Percentiles rank a stretch among this genome's conserved stretches.
phyloP scores from a whole-genome alignment of 2,329 filamentous ascomycete genomes.

The Aotearoamyces nothofagi region DNA sequence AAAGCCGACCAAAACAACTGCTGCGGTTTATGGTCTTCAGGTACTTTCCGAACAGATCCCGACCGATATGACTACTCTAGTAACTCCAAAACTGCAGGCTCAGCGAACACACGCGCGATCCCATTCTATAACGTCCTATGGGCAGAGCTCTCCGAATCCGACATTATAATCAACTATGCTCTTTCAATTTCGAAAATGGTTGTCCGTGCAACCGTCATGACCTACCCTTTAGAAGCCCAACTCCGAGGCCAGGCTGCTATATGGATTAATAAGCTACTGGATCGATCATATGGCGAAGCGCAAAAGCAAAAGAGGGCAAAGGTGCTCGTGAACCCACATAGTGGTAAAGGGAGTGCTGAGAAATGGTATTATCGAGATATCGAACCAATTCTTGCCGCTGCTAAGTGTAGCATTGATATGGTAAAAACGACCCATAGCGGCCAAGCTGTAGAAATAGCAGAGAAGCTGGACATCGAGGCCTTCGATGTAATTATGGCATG shows the following conservation, averaged over 20 bases:
- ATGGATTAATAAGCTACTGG: constrained; percentile 53
- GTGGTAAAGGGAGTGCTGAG: constrained; percentile 64
- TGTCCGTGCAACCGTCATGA: constrained; percentile 44
- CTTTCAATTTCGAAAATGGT: constrained; percentile 39
- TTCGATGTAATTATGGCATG: constrained; percentile 81
- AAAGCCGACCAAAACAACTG: constrained; percentile 32
- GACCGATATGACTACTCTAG: not conserved
- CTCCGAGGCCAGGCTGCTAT: constrained; percentile 13
- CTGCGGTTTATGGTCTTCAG: constrained; percentile 37
- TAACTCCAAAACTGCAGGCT: constrained; percentile 8
- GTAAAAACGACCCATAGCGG: constrained; percentile 56
- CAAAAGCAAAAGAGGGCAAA: constrained; percentile 65
- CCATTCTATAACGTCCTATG: constrained; percentile 76
- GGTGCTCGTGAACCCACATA: constrained; percentile 81
- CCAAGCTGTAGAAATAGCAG: constrained; percentile 64
- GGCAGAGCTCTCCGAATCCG: constrained; percentile 47
- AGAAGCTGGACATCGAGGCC: constrained; percentile 59
- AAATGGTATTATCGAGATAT: constrained; percentile 62
- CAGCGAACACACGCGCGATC: constrained; percentile 33
- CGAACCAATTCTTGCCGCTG: constrained; percentile 70
- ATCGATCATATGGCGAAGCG: constrained; percentile 54
- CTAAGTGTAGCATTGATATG: constrained; percentile 61
- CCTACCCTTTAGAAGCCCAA: constrained; percentile 34
- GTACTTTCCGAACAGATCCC: no score
- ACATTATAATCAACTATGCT: constrained; percentile 61